Base-by-base conservation (phyloP, 2,329 filamentous ascomycete species). In the Fusarium stilboides region DNA sequence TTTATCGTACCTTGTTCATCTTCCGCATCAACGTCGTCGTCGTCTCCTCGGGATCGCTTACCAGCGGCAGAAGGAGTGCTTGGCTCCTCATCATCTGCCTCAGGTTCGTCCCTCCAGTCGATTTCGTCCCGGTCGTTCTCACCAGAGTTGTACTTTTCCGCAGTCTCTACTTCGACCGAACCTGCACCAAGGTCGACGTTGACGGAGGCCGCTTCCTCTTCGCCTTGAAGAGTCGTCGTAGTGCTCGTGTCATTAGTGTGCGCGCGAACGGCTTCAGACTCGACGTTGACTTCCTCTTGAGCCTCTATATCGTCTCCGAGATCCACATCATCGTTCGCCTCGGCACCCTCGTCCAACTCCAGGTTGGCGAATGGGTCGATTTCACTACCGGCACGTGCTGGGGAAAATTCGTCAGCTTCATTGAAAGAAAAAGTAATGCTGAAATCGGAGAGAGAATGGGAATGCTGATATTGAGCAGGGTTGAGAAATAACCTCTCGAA, bases 141-240 rank as follows among this genome's bases (percentile, higher is more conserved):
- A 17, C 31, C 53, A 10, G 28, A 39, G 24, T 66, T 62, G n/a
- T 62, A 52, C 34, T 55, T 59, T 15, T 75, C 74, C 13, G 74
- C 73, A 6, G 60, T 45, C 36, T 75, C 71, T 13, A 67, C 59
- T 43, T 67, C 65, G 17, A 62, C 57, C 10, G 69, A 68, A 26
- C 70, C 70, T 26, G 62, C 65, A 34, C 70, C 63, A 10, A 69
- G 58, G 20, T 77, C 74, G 39, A 72, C 69, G 28, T 69, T 61
- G 39, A 72, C 55, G 39, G 70, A 69, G 24, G 63, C 69, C 24
- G 67, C 73, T 33, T 78, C 77, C 37, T 75, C 78, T 36, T 78
- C 76, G 44, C 76, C 79, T 49, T 74, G 70, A 34, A 80, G 65
- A 7, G 78, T 79, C 28, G 76, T 73, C 17, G 77, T 79, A 20